These are phyloP conservation scores for Pterulicium gracile DNA, from an alignment of 1,284 basidiomycete genomes.

Conservation along the genomic window DNA sequence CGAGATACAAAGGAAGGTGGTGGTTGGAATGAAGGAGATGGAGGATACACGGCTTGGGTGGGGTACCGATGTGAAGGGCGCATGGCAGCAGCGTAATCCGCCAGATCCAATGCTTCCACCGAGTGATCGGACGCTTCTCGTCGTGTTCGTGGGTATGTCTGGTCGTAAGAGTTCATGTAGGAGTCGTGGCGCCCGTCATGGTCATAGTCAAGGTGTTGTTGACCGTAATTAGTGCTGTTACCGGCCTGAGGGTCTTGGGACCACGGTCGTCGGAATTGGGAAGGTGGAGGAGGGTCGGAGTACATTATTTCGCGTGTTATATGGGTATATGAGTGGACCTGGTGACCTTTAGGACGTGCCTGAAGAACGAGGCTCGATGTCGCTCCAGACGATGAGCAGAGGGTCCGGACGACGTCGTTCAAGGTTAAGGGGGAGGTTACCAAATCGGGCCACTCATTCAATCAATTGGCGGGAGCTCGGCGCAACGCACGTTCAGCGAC, in stretches of 20 bases:
- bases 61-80: slow-evolving; percentile 18
- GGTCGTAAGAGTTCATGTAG: neutral
- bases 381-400: neutral
- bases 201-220: neutral
- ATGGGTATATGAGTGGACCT: too few species aligned
- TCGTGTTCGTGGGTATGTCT: slow-evolving; percentile 9
- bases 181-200: neutral
- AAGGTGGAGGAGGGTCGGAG: neutral
- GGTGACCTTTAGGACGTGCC: too few species aligned
- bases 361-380: neutral
- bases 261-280: slow-evolving; percentile 6
- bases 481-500: too few species aligned
- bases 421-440: neutral
- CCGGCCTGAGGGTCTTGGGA: slow-evolving; percentile 17
- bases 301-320: too few species aligned
- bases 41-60: slow-evolving; percentile 24
- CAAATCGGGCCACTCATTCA: neutral
- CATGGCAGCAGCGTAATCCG: slow-evolving; percentile 50
- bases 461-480: too few species aligned
- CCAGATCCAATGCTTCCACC: slow-evolving; percentile 58
- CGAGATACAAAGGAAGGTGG: slow-evolving; percentile 39
- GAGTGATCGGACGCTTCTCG: slow-evolving; percentile 51
- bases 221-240: slow-evolving; percentile 6
- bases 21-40: slow-evolving; percentile 25
- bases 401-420: neutral